Base-by-base conservation (phyloP, 2,329 filamentous ascomycete species). In the Ophiostoma perfectum region DNA sequence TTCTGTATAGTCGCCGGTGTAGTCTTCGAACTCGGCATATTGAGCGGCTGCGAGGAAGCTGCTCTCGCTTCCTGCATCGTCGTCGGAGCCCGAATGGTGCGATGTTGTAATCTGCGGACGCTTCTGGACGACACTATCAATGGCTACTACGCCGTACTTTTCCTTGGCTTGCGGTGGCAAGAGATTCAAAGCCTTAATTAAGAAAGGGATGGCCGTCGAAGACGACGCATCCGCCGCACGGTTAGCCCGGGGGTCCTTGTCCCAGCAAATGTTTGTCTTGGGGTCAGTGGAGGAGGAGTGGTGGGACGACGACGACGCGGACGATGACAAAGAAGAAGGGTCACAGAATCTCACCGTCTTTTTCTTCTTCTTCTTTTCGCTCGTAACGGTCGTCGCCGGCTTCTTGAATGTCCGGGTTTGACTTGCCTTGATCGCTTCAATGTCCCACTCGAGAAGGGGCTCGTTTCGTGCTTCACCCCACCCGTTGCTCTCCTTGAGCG, bases 381-480 rank as follows among this genome's bases (percentile, higher is more conserved):
- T 3, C 55, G 27, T 60, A 18, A 7, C n/a, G 9, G 58, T n/a
- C 55, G 36, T 16, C 55, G 55, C 11, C 14, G 38, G 60, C 16
- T 42, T 63, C 5, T 18, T 11, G 5, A 18, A 60, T 18, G 38
- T 7, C n/a, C 47, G 45, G 27, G 60, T 68, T 14, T 60, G n/a
- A 68, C 68, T 68, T 67, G 71, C 71, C 70, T 69, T 67, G 62
- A 72, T 69, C 4, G 44, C 67, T 42, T 63, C 60, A 11, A 67
- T 41, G 64, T 72, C 71, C 71, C 71, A 72, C 52, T 64, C 52
- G 41, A 71, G 42, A 8, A 72, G 62, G n/a, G 65, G 66, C 45
- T 70, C 67, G 36, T 68, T 70, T 27, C 11, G 60, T 5, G 4
- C 58, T 9, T 63, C 60, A 39, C 16, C 38, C 60, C 60, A 63